A percentile compares a stretch with the other conserved stretches of the same genome.
These are phyloP conservation scores for Chlamydomonas incerta DNA, from an alignment of 139 green algal species.

Conservation along the genomic window DNA sequence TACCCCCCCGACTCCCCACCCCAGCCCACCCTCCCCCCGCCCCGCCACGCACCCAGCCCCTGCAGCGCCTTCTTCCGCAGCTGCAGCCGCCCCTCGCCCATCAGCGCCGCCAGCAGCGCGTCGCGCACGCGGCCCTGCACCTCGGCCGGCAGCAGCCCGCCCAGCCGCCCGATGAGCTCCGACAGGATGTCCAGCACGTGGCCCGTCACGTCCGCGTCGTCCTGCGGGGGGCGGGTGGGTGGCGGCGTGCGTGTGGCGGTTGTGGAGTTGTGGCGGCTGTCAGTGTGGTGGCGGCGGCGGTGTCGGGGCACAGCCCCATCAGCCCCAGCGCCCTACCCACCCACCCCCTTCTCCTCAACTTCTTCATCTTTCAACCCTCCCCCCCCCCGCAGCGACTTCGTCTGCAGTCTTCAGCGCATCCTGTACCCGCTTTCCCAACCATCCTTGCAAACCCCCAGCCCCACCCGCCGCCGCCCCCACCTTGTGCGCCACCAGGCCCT, in stretches of 20 bases:
- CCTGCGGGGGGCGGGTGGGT: slow-evolving; percentile 35
- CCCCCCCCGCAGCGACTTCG: too few relatives aligned
- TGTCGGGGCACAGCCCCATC: too few relatives aligned
- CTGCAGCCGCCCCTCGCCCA: slow-evolving; percentile 60
- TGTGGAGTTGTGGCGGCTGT: too few relatives aligned
- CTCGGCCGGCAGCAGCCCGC: slow-evolving; percentile 63
- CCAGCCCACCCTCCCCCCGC: not conserved
- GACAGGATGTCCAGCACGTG: slow-evolving; percentile 84
- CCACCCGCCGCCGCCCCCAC: too few relatives aligned
- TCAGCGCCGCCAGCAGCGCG: slow-evolving; percentile 75
- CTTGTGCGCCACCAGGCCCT: slow-evolving; percentile 39
- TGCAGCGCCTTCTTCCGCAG: slow-evolving; percentile 82
- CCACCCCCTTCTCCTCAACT: not conserved
- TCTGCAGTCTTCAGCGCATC: too few relatives aligned
- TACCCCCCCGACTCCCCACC: not conserved
- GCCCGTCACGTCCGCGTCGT: slow-evolving; percentile 53
- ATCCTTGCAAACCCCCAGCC: too few relatives aligned
- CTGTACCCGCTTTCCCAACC: too few relatives aligned
- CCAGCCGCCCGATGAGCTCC: slow-evolving; percentile 78
- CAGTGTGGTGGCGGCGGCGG: too few relatives aligned
- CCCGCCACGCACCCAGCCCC: slow-evolving; percentile 64
- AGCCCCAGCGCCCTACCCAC: too few relatives aligned
- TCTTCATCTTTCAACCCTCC: not conserved
- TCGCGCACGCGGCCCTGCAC: slow-evolving; percentile 57
- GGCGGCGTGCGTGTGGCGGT: too few relatives aligned